These are phyloP conservation scores for Fusarium chaquense DNA, from an alignment of 2,329 filamentous ascomycete genomes.

Conservation along the genomic window DNA sequence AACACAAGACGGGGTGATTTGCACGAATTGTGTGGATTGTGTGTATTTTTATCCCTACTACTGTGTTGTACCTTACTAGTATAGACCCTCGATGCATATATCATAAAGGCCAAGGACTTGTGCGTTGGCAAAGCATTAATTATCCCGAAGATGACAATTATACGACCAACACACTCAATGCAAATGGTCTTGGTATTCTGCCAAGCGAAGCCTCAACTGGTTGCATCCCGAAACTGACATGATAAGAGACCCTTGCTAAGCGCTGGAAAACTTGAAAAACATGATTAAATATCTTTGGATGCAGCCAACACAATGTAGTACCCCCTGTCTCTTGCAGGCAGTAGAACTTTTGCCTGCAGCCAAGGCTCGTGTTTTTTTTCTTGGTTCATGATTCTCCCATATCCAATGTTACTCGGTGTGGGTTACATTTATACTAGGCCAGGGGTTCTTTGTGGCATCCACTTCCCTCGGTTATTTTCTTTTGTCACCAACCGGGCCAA, in stretches of 20 bases:
- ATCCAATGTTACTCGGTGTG: background rate
- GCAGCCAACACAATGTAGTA: constrained; percentile 9
- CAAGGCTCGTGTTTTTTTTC: constrained; percentile 25
- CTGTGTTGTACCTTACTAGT: background rate
- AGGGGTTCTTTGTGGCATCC: background rate
- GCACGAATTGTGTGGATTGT: background rate
- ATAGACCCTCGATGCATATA: background rate
- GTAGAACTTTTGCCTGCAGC: constrained; percentile 33
- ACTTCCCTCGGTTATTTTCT: constrained; percentile 5
- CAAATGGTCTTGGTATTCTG: background rate
- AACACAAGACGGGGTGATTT: background rate
- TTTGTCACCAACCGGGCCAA: constrained; percentile 6
- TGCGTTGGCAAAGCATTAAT: constrained; percentile 1
- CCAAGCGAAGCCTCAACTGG: constrained; percentile 9
- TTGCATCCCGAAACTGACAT: background rate
- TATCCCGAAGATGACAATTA: background rate
- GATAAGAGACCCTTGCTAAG: constrained; percentile 3
- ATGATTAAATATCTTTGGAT: constrained; percentile 9
- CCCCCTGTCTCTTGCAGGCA: background rate
- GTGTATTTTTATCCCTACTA: background rate
- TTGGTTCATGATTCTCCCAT: background rate
- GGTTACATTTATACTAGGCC: constrained; percentile 1
- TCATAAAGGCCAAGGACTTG: background rate
- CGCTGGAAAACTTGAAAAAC: background rate
- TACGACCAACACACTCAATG: background rate